Evolutionary conservation across 768 basidiomycete genomes (phyloP).

Genomic region (Boletus rex-veris): DNA sequence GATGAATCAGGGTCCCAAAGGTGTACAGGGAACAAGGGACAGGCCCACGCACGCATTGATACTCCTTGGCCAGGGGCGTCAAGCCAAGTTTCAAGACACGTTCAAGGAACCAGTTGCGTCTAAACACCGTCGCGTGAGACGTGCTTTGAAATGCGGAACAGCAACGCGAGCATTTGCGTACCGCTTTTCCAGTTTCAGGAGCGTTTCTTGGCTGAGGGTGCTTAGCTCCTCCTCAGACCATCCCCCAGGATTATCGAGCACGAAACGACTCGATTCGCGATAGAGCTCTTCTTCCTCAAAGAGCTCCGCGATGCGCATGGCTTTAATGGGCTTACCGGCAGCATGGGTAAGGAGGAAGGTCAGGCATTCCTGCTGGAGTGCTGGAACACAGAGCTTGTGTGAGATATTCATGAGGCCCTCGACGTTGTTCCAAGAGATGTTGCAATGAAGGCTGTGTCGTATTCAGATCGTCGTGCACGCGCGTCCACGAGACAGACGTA

Average conservation of each 20-base stretch:
- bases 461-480: constrained; percentile 1
- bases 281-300: constrained; percentile 90
- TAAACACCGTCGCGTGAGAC: background rate
- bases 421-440: constrained; percentile 94
- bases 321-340: constrained; percentile 89
- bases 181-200: constrained; percentile 88
- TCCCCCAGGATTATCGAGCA: constrained; percentile 87
- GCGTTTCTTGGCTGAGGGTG: constrained; percentile 77
- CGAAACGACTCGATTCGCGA: constrained; percentile 86
- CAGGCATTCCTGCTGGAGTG: constrained; percentile 78
- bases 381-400: constrained; percentile 81
- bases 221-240: constrained; percentile 78
- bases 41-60: constrained; percentile 73
- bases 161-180: constrained; percentile 17
- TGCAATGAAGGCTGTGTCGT: constrained; percentile 69
- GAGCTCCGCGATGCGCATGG: constrained; percentile 87
- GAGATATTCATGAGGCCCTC: constrained; percentile 89
- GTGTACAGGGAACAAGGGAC: background rate
- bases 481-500: constrained; percentile 35
- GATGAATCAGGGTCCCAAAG: background rate
- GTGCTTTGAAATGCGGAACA: too few species aligned
- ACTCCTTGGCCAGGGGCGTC: constrained; percentile 86
- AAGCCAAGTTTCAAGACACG: constrained; percentile 88
- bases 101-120: constrained; percentile 94
- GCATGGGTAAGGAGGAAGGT: constrained; percentile 90